Conservation (phyloP, 2,329 filamentous ascomycete genomes). For the Teratosphaeria nubilosa region DNA sequence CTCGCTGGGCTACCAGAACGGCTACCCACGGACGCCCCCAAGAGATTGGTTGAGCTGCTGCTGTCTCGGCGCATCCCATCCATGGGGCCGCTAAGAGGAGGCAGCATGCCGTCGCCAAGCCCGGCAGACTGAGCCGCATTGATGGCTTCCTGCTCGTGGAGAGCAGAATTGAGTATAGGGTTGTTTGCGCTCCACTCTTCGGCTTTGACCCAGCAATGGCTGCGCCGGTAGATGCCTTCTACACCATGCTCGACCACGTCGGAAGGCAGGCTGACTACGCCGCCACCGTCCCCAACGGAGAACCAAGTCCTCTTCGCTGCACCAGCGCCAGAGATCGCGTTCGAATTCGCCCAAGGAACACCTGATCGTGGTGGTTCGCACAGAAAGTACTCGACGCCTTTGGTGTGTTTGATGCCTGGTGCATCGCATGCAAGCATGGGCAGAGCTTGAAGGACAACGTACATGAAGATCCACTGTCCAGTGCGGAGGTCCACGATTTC, state of each 20-base stretch:
- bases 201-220: slow-evolving; percentile 59
- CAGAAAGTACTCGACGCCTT: slow-evolving; percentile 72
- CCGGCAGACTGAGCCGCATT: slow-evolving; percentile 5
- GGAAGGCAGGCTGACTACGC: slow-evolving; percentile 51
- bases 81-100: slow-evolving; percentile 1
- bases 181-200: slow-evolving; percentile 47
- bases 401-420: slow-evolving; percentile 55
- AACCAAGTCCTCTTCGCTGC: slow-evolving; percentile 54
- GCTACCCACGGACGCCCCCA: neutral
- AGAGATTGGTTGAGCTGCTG: neutral
- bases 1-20: slow-evolving; percentile 7
- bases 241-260: slow-evolving; percentile 57
- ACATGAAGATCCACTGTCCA: slow-evolving; percentile 74
- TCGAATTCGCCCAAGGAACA: slow-evolving; percentile 55
- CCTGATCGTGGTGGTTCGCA: slow-evolving; percentile 65
- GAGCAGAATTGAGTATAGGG: slow-evolving; percentile 20
- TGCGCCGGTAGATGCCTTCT: slow-evolving; percentile 57
- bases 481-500: slow-evolving; percentile 62
- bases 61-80: neutral
- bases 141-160: slow-evolving; percentile 19
- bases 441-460: slow-evolving; percentile 65
- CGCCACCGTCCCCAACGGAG: slow-evolving; percentile 55
- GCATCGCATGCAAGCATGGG: slow-evolving; percentile 71
- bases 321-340: slow-evolving; percentile 43
- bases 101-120: slow-evolving; percentile 5